Conservation (phyloP, 306 rosid species). For the Medicago lupulina region DNA sequence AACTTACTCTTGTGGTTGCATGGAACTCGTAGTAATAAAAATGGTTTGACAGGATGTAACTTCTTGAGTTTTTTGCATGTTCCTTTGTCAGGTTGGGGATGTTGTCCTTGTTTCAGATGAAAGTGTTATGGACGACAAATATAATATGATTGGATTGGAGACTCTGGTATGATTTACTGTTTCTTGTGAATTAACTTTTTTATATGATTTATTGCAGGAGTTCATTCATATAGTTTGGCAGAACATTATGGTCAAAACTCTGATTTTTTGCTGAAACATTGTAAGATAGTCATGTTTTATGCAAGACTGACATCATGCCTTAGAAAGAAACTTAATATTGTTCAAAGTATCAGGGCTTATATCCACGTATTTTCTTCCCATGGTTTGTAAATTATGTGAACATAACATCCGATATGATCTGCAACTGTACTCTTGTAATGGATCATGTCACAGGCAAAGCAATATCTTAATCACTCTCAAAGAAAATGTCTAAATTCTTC, state of each 20-base stretch:
- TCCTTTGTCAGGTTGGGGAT: conserved; percentile 83
- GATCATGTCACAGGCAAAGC: not conserved
- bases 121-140: conserved; percentile 70
- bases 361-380: not conserved
- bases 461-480: not conserved
- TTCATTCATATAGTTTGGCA: conserved; percentile 31
- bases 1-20: not conserved
- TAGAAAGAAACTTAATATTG: not conserved
- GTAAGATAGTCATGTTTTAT: conserved; percentile 29
- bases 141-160: conserved; percentile 81
- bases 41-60: conserved; percentile 4
- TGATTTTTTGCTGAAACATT: conserved; percentile 19
- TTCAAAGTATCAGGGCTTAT: conserved; percentile 19
- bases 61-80: conserved; percentile 32
- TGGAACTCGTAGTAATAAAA: not conserved
- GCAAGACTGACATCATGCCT: conserved; percentile 11
- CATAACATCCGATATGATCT: not conserved
- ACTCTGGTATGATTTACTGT: conserved; percentile 67
- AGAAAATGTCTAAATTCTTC: not conserved
- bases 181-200: conserved; percentile 17
- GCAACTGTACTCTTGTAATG: not conserved
- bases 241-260: conserved; percentile 3
- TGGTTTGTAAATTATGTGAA: conserved; percentile 18
- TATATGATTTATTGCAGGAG: conserved; percentile 18
- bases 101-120: conserved; percentile 89